Base-by-base conservation (phyloP, 768 basidiomycete genomes). In the Baorangia bicolor region DNA sequence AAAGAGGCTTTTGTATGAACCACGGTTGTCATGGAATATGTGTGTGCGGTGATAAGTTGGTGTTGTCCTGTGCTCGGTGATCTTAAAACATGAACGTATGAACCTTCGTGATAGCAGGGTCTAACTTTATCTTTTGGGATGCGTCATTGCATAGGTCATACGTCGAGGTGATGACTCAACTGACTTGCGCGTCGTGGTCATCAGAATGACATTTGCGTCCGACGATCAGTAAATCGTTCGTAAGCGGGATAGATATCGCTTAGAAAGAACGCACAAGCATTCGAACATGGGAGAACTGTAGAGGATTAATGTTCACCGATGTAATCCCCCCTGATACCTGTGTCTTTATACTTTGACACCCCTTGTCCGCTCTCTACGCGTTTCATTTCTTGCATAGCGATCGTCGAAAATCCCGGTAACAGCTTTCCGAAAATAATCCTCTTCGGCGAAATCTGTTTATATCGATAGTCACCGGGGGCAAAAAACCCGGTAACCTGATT, bases 1-100 rank as follows among this genome's bases (percentile, higher is more conserved):
- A 57, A 43, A 25, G 34, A 2, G 30, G 33, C n/a, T 44, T 44
- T 33, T 11, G 28, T 20, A 47, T 20, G 11, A 38, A 40, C 52
- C 49, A 44, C 38, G 52, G 37, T 56, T 45, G 51, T 45, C 52
- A 59, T 40, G 48, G 18, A 20, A 25, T 37, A 18, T 27, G 42
- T 28, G 7, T 13, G 34, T 40, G 60, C 51, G 64, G 64, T n/a
- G 61, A 56, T 65, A 53, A n/a, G 40, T 38, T 16, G 57, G 55
- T 12, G 18, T 45, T 42, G 20, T 55, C 44, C 12, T 48, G 7
- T 12, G 13, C 2, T 38, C 23, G 21, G 23, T 44, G 38, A 49
- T 38, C 13, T 25, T 25, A 21, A 33, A 33, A 27, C 27, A 33
- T 11, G 44, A 10, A 38, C 7, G 18, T 9, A 10, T 23, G 37